These are phyloP conservation scores for Cystobasidium sp. DNA, from an alignment of 1,284 basidiomycete genomes.

Conservation along the genomic window DNA sequence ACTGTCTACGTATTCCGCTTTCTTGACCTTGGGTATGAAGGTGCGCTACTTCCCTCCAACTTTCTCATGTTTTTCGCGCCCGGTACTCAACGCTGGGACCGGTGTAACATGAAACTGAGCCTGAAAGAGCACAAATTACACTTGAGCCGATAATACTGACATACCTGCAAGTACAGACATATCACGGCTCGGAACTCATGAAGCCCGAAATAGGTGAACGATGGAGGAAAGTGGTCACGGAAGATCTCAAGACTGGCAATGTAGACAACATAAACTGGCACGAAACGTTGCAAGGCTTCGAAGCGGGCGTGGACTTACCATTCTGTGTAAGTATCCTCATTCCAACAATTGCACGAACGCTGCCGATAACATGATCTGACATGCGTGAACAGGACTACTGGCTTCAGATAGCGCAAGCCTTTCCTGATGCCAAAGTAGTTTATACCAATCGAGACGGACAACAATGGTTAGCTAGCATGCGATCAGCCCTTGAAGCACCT, in stretches of 20 bases:
- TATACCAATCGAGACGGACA: slow-evolving; percentile 10
- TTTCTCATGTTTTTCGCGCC: too few relatives aligned
- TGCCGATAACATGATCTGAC: not conserved
- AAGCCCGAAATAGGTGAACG: not conserved
- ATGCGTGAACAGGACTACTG: not conserved
- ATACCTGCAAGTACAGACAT: not conserved
- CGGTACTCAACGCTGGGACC: too few relatives aligned
- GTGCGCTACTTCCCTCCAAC: not conserved
- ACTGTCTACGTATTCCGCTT: not conserved
- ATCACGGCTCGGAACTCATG: not conserved
- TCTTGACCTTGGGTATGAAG: not conserved
- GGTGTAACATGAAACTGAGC: too few relatives aligned
- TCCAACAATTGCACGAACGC: not conserved
- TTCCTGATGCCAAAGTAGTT: not conserved
- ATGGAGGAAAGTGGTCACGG: not conserved
- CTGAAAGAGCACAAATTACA: not conserved
- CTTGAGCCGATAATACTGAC: not conserved
- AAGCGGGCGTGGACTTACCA: not conserved
- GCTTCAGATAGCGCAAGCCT: not conserved
- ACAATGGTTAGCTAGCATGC: not conserved
- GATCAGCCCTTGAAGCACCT: not conserved
- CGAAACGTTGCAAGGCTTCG: not conserved
- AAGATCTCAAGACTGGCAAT: slow-evolving; percentile 2
- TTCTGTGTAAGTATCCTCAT: not conserved
- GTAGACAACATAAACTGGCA: not conserved